Conservation (phyloP, 768 basidiomycete species). For the Nidularia pulvinata region DNA sequence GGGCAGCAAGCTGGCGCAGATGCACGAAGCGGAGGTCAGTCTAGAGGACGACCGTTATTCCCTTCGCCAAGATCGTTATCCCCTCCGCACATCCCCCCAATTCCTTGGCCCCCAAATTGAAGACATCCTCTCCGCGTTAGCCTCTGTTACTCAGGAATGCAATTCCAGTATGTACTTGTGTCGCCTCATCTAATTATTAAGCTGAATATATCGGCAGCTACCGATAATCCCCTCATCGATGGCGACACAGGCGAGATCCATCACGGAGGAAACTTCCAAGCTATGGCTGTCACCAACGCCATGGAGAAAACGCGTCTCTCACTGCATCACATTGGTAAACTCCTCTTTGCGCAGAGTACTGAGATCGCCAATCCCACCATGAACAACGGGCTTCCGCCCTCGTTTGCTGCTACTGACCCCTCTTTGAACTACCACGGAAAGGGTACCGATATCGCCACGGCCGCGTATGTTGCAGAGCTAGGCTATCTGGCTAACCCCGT, state of each 20-base stretch:
- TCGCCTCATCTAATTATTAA: background rate
- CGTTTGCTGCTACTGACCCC: conserved; percentile 71
- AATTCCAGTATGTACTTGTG: conserved; percentile 63
- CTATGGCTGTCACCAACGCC: conserved; percentile 73
- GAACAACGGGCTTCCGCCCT: conserved; percentile 80
- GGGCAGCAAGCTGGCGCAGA: conserved; percentile 57
- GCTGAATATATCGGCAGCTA: conserved; percentile 43
- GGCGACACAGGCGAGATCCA: conserved; percentile 63
- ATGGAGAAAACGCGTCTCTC: conserved; percentile 88
- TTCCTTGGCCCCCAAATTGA: conserved; percentile 82
- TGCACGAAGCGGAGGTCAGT: conserved; percentile 62
- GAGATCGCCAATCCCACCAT: conserved; percentile 80
- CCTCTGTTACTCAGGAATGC: conserved; percentile 66
- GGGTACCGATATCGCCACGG: conserved; percentile 81
- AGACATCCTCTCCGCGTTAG: conserved; percentile 63
- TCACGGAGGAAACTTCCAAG: conserved; percentile 89
- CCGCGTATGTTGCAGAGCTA: conserved; percentile 77
- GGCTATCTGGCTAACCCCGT: conserved; percentile 80
- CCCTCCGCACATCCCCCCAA: conserved; percentile 71
- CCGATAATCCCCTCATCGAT: conserved; percentile 82
- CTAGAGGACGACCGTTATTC: conserved; percentile 68
- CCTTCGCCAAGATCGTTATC: conserved; percentile 75
- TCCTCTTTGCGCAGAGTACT: conserved; percentile 69
- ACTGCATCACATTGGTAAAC: conserved; percentile 68
- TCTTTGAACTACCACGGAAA: conserved; percentile 79